Evolutionary conservation across 78 protist genomes (phyloP).

Genomic region (Bigelowiella natans): DNA sequence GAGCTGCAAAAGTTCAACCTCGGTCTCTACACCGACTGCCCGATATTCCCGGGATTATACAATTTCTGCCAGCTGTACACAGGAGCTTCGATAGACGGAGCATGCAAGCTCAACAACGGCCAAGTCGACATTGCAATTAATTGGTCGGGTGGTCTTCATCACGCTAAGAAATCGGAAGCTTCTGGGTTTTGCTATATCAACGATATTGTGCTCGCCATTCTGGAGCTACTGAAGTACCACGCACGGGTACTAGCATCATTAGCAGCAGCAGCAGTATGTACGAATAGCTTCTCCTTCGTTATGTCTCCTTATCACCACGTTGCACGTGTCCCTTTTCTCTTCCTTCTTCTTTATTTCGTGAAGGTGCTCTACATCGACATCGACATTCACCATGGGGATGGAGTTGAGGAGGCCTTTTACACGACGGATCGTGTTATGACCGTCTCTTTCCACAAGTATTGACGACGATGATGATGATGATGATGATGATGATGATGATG

Average conservation of each 20-base stretch:
- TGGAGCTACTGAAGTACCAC: constrained; percentile 71
- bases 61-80: constrained; percentile 84
- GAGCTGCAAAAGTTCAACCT: constrained; percentile 34
- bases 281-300: too few relatives aligned
- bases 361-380: constrained; percentile 77
- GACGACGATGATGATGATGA: too few relatives aligned
- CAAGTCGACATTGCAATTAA: constrained; percentile 86
- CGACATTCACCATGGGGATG: constrained; percentile 98
- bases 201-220: constrained; percentile 92
- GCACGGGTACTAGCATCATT: too few relatives aligned
- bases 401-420: constrained; percentile 83
- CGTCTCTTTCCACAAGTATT: constrained; percentile 86
- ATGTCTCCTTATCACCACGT: too few relatives aligned
- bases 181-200: constrained; percentile 97
- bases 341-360: constrained; percentile 28
- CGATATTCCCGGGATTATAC: constrained; percentile 92
- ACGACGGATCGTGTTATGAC: constrained; percentile 87
- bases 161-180: constrained; percentile 91
- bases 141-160: constrained; percentile 99
- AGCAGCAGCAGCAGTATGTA: too few relatives aligned
- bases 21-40: constrained; percentile 79
- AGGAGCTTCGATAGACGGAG: constrained; percentile 72
- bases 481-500: too few relatives aligned
- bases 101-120: constrained; percentile 63
- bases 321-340: not conserved